A percentile compares a stretch with the other conserved stretches of the same genome.
Conservation (phyloP, 148 eudicot species). For the Arctostaphylos glauca region DNA sequence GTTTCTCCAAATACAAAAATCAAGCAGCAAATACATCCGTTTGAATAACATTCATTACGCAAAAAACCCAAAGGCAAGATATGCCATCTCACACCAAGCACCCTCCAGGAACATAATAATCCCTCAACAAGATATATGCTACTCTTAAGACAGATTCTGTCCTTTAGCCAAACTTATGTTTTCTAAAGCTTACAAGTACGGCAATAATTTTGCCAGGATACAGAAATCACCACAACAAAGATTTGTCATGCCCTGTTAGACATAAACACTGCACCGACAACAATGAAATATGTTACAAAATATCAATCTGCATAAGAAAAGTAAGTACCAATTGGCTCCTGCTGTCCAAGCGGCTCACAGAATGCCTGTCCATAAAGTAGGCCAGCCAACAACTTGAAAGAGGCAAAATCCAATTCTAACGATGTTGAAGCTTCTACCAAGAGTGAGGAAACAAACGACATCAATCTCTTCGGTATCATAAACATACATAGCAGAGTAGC, state of each 20-base stretch:
- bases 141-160: background rate
- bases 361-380: background rate
- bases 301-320: background rate
- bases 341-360: background rate
- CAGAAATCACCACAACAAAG: background rate
- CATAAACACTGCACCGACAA: background rate
- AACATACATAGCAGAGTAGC: background rate
- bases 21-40: slow-evolving; percentile 1
- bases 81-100: background rate
- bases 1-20: background rate
- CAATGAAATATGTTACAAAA: background rate
- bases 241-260: background rate
- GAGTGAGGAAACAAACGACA: background rate
- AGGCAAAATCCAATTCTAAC: background rate
- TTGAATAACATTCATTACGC: background rate
- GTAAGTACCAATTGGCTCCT: background rate
- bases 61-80: background rate
- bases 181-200: background rate
- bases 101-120: background rate
- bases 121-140: background rate
- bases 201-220: background rate
- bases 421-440: background rate
- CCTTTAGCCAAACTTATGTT: background rate
- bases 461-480: background rate
- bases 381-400: background rate